These are phyloP conservation scores for Trichoderma simmonsii DNA, from an alignment of 2,329 filamentous ascomycete genomes.

Conservation along the genomic window DNA sequence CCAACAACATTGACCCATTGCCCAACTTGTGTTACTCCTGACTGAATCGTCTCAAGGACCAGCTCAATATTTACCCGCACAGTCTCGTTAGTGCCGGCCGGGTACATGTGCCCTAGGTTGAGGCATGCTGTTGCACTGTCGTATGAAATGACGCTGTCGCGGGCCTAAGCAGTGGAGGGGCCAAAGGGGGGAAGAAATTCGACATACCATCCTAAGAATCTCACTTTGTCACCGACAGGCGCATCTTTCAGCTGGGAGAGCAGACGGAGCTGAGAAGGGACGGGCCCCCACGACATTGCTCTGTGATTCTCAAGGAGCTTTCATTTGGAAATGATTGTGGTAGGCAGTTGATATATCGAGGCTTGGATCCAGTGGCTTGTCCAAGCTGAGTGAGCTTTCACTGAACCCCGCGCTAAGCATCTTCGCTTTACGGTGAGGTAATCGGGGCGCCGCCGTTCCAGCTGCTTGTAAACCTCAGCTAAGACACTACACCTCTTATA, in stretches of 20 bases:
- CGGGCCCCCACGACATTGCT: slow-evolving; percentile 56
- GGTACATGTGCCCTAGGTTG: slow-evolving; percentile 65
- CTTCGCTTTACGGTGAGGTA: not conserved
- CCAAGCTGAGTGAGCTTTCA: not conserved
- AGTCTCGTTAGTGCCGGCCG: slow-evolving; percentile 41
- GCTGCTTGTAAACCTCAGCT: not conserved
- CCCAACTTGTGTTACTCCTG: slow-evolving; percentile 66
- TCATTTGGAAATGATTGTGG: not conserved
- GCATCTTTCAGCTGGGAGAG: slow-evolving; percentile 56
- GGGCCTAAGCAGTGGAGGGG: not conserved
- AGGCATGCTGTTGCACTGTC: slow-evolving; percentile 57
- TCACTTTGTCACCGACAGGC: slow-evolving; percentile 69
- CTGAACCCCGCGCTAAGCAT: not conserved
- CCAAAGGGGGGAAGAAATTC: not conserved
- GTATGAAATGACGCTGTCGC: slow-evolving; percentile 49
- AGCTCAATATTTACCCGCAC: slow-evolving; percentile 69
- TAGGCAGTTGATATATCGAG: not conserved
- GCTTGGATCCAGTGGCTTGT: not conserved
- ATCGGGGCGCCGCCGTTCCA: not conserved
- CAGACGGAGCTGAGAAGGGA: slow-evolving; percentile 63
- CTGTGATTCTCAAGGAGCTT: not conserved
- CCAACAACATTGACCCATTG: slow-evolving; percentile 88
- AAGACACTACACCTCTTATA: too few species aligned
- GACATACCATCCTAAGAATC: slow-evolving; percentile 86
- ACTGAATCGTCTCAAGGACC: slow-evolving; percentile 62